These are phyloP conservation scores for Inga leiocalycina DNA, from an alignment of 306 rosid genomes.

Conservation along the genomic window DNA sequence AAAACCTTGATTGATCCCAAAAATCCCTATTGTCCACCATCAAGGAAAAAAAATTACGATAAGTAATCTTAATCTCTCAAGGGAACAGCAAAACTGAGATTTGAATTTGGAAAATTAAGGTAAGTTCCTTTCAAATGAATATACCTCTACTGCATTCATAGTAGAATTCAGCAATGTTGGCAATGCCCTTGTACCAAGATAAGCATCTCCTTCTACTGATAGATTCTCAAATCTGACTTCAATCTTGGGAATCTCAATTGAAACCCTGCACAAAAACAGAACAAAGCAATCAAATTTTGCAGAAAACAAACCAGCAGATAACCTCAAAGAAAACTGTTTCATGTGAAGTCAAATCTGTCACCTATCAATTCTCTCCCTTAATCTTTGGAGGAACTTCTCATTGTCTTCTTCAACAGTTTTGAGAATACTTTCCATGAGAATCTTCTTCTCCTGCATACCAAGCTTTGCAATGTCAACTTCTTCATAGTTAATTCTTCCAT, in stretches of 20 bases:
- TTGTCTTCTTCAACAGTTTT: conserved; percentile 69
- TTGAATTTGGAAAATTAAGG: background rate
- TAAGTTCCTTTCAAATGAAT: background rate
- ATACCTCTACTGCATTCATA: conserved; percentile 68
- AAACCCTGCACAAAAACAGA: conserved; percentile 53
- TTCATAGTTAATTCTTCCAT: conserved; percentile 51
- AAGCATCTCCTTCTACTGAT: conserved; percentile 72
- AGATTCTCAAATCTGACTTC: conserved; percentile 79
- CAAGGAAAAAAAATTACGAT: background rate
- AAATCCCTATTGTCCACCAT: conserved; percentile 36
- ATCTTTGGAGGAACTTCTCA: conserved; percentile 60
- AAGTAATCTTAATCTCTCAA: background rate
- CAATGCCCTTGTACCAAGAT: conserved; percentile 79
- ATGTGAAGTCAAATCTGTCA: background rate
- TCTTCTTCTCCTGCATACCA: conserved; percentile 52
- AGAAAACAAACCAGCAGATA: conserved; percentile 10
- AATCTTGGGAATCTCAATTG: conserved; percentile 72
- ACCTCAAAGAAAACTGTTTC: background rate
- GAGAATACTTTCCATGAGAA: conserved; percentile 54
- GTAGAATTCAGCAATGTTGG: conserved; percentile 76
- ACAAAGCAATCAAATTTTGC: background rate
- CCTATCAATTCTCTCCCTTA: conserved; percentile 53
- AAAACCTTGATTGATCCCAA: conserved; percentile 54
- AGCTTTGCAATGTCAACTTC: conserved; percentile 67
- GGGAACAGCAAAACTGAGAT: too few species aligned